Evolutionary conservation across 1,284 basidiomycete genomes (phyloP).

Genomic region (Puccinia horiana): DNA sequence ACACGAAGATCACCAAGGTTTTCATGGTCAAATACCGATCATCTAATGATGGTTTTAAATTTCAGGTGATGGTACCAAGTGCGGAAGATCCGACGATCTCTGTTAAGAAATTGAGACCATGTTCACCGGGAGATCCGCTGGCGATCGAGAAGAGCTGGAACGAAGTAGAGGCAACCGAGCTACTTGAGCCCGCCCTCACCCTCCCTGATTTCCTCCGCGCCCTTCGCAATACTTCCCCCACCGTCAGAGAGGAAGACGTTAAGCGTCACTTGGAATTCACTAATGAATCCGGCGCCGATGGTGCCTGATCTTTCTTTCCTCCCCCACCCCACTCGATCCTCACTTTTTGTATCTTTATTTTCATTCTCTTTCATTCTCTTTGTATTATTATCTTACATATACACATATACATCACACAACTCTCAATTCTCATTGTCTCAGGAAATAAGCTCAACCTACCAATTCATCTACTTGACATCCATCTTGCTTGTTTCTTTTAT

Average conservation of each 20-base stretch:
- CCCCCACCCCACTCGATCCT: not conserved
- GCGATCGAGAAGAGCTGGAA: constrained; percentile 90
- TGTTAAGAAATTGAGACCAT: constrained; percentile 73
- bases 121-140: constrained; percentile 85
- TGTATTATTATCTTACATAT: constrained; percentile 6
- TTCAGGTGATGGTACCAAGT: constrained; percentile 59
- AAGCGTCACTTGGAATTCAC: constrained; percentile 90
- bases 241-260: constrained; percentile 86
- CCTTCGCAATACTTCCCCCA: constrained; percentile 78
- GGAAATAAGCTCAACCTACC: not conserved
- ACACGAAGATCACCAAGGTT: too few relatives aligned
- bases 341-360: constrained; percentile 12
- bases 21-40: not conserved
- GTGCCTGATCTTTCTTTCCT: constrained; percentile 25
- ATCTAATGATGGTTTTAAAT: constrained; percentile 26
- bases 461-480: not conserved
- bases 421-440: not conserved
- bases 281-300: constrained; percentile 66
- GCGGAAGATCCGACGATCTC: constrained; percentile 63
- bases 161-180: constrained; percentile 84
- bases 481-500: not conserved
- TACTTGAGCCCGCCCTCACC: constrained; percentile 79
- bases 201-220: constrained; percentile 83
- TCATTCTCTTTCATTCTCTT: not conserved
- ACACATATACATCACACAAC: not conserved